phyloP scores from a whole-genome alignment of 352 stramenopile species.

The Saprolegnia parasitica region DNA sequence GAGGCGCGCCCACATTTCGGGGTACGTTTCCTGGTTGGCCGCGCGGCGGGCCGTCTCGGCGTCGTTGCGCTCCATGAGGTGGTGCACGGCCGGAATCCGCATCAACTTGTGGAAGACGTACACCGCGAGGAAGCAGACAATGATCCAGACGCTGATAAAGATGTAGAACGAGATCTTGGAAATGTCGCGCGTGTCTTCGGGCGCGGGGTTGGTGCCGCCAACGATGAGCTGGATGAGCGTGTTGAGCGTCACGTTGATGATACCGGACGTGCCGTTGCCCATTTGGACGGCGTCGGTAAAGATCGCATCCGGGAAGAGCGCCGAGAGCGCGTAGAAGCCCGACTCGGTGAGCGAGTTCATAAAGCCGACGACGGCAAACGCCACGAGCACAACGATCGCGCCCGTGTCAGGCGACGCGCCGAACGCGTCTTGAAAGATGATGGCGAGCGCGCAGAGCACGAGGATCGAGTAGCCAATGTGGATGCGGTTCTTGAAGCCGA shows the following conservation, averaged over 20 bases:
- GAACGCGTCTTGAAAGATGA: conserved; percentile 44
- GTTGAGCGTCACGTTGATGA: conserved; percentile 54
- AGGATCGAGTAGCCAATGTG: conserved; percentile 52
- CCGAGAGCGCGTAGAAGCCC: conserved; percentile 56
- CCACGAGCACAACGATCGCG: conserved; percentile 51
- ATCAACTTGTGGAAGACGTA: conserved; percentile 42
- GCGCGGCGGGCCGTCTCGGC: conserved; percentile 32
- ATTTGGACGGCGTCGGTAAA: conserved; percentile 64
- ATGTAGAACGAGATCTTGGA: conserved; percentile 44
- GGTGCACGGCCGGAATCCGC: conserved; percentile 42
- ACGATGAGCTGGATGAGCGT: conserved; percentile 51
- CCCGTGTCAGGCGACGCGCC: conserved; percentile 32
- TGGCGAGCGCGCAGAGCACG: conserved; percentile 50
- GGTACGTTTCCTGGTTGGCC: conserved; percentile 32
- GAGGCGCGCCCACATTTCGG: conserved; percentile 36
- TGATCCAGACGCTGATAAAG: conserved; percentile 52
- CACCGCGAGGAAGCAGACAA: conserved; percentile 46
- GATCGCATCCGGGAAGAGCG: conserved; percentile 53
- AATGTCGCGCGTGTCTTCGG: conserved; percentile 33
- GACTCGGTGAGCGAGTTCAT: conserved; percentile 55
- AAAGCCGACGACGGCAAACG: conserved; percentile 47
- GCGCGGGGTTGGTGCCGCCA: conserved; percentile 42
- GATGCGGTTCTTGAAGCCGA: conserved; percentile 43
- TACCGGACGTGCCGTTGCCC: conserved; percentile 46
- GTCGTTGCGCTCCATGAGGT: conserved; percentile 49